These are phyloP conservation scores for Cyamopsis tetragonoloba DNA, from an alignment of 306 rosid species.

Conservation along the genomic window DNA sequence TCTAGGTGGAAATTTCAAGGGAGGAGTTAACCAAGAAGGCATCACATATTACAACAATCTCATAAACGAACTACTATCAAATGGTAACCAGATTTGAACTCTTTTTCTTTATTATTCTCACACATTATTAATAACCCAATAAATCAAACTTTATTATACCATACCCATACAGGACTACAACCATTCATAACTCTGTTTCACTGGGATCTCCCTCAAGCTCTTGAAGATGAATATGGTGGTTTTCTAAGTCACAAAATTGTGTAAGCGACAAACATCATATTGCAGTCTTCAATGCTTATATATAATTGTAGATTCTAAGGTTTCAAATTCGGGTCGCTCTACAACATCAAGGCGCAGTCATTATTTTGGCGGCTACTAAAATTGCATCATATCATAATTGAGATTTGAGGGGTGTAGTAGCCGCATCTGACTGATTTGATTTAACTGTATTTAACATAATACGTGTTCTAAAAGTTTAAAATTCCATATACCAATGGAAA, in stretches of 20 bases:
- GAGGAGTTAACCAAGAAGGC: slow-evolving; percentile 49
- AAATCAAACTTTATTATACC: neutral
- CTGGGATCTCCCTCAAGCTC: slow-evolving; percentile 52
- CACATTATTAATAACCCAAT: neutral
- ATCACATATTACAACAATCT: slow-evolving; percentile 45
- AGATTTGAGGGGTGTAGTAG: no score
- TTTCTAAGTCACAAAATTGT: slow-evolving; percentile 35
- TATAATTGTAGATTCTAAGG: no score
- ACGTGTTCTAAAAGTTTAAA: no score
- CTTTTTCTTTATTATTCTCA: neutral
- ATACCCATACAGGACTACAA: slow-evolving; percentile 25
- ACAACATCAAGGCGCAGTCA: no score
- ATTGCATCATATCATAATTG: no score
- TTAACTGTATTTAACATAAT: no score
- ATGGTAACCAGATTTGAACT: slow-evolving; percentile 1
- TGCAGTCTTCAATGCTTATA: no score
- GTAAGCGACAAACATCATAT: neutral
- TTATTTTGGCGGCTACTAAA: no score
- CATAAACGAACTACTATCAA: slow-evolving; percentile 39
- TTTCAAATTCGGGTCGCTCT: no score
- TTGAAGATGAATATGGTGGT: slow-evolving; percentile 49
- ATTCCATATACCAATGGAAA: no score
- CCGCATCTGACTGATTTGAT: no score
- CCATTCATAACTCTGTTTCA: slow-evolving; percentile 49
- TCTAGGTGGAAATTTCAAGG: slow-evolving; percentile 39